A percentile compares a stretch with the other conserved stretches of the same genome.
phyloP scores from a whole-genome alignment of 2,329 filamentous ascomycete species.

The Colletotrichum destructivum region DNA sequence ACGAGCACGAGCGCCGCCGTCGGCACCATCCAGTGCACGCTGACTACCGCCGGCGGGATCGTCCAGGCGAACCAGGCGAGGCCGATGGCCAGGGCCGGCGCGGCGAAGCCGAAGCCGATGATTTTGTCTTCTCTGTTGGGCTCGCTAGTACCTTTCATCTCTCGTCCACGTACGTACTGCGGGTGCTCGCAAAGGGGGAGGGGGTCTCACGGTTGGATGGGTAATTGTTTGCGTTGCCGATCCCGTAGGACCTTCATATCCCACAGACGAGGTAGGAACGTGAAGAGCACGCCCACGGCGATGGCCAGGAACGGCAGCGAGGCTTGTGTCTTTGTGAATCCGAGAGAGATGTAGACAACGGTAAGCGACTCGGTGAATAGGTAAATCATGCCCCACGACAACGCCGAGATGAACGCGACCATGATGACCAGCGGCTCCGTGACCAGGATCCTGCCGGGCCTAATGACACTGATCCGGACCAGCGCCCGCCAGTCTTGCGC shows the following conservation, averaged over 20 bases:
- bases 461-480: conserved; percentile 54
- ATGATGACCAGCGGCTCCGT: conserved; percentile 63
- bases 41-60: conserved; percentile 55
- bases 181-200: too few species aligned
- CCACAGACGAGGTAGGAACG: conserved; percentile 58
- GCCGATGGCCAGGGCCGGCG: conserved; percentile 58
- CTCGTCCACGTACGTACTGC: not conserved
- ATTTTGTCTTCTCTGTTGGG: conserved; percentile 34
- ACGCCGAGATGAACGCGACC: conserved; percentile 58
- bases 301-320: conserved; percentile 59
- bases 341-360: conserved; percentile 55
- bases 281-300: conserved; percentile 56
- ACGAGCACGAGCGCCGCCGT: conserved; percentile 58
- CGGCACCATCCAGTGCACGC: conserved; percentile 57
- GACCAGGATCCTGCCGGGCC: conserved; percentile 59
- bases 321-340: conserved; percentile 51
- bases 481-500: conserved; percentile 55
- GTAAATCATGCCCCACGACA: conserved; percentile 63
- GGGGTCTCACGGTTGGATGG: conserved; percentile 44
- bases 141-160: conserved; percentile 4
- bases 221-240: conserved; percentile 39
- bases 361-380: conserved; percentile 62
- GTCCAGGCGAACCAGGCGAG: conserved; percentile 64
- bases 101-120: conserved; percentile 61
- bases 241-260: conserved; percentile 51